phyloP scores from a whole-genome alignment of 768 basidiomycete genomes.

The Panellus pusillus region DNA sequence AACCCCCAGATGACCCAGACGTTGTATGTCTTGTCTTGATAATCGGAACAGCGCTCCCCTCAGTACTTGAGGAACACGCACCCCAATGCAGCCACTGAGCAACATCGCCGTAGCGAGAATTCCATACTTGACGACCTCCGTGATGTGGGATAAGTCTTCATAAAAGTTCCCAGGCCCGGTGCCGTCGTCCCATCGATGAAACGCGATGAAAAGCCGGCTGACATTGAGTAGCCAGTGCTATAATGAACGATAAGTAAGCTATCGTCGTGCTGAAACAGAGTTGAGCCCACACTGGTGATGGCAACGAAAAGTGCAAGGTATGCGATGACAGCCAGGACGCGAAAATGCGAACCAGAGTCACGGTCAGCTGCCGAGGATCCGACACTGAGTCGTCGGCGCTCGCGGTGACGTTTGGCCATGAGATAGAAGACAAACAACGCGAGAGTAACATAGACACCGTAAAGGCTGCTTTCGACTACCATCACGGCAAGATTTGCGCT shows the following conservation, averaged over 20 bases:
- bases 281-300: background rate
- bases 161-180: background rate
- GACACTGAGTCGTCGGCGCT: background rate
- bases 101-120: background rate
- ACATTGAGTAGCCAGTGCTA: slow-evolving; percentile 8
- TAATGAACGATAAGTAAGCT: background rate
- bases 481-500: background rate
- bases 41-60: too few species aligned
- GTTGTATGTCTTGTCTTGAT: background rate
- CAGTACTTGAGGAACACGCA: background rate
- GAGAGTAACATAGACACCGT: background rate
- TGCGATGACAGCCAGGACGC: background rate
- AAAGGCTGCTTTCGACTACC: slow-evolving; percentile 4
- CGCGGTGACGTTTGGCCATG: background rate
- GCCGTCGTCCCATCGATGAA: background rate
- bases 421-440: background rate
- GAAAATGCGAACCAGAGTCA: background rate
- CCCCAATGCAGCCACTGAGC: background rate
- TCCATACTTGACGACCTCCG: slow-evolving; percentile 1
- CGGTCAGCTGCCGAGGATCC: background rate
- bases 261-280: background rate
- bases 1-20: background rate
- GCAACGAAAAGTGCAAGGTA: background rate
- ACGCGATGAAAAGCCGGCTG: background rate
- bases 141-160: background rate